Percentiles rank a stretch among this genome's conserved stretches.
Conservation (phyloP, 1,139 yeast species). For the Scheffersomyces cryptocercus region DNA sequence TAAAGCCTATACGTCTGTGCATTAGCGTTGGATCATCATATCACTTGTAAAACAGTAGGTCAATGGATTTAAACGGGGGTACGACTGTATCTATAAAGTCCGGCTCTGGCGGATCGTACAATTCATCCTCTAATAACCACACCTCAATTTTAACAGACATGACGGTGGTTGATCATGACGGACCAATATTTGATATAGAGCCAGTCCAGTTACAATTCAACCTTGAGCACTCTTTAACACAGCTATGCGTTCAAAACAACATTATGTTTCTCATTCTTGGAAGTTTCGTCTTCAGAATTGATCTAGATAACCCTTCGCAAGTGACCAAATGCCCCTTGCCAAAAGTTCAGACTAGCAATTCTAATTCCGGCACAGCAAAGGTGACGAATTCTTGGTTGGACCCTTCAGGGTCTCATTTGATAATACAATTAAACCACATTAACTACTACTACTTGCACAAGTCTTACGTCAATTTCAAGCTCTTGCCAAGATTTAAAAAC, state of each 20-base stretch:
- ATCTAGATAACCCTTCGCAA: constrained; percentile 39
- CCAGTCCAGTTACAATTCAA: constrained; percentile 45
- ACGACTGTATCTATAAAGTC: constrained; percentile 1
- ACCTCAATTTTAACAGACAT: background rate
- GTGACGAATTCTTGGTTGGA: constrained; percentile 41
- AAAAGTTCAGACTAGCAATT: constrained; percentile 1
- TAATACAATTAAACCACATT: constrained; percentile 27
- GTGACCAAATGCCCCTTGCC: constrained; percentile 23
- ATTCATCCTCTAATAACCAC: background rate
- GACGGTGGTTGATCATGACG: constrained; percentile 4
- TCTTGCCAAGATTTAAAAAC: constrained; percentile 33
- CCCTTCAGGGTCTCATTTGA: constrained; percentile 38
- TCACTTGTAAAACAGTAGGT: background rate
- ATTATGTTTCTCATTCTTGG: constrained; percentile 36
- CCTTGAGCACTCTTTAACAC: constrained; percentile 26
- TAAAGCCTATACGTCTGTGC: too few relatives aligned
- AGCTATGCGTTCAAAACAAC: constrained; percentile 23
- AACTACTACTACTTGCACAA: constrained; percentile 34
- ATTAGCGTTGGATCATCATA: too few relatives aligned
- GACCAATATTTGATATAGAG: constrained; percentile 33
- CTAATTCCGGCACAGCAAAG: constrained; percentile 8
- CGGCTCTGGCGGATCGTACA: constrained; percentile 1
- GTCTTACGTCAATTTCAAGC: constrained; percentile 33
- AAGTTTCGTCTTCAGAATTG: constrained; percentile 28
- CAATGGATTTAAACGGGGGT: constrained; percentile 3